Base-by-base conservation (phyloP, 768 basidiomycete genomes). In the Tricholoma terreum region DNA sequence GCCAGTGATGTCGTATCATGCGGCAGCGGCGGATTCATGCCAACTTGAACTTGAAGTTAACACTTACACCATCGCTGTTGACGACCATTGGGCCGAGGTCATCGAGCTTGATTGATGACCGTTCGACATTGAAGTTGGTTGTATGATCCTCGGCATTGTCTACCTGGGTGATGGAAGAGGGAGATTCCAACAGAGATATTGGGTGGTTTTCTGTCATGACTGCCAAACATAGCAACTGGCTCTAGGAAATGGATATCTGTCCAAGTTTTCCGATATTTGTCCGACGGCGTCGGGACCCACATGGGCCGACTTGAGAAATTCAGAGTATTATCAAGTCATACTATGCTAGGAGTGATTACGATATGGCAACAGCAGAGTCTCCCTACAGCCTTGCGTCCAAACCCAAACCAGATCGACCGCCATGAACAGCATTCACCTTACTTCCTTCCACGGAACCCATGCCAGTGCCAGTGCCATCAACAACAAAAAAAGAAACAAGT, bases 1-100 rank as follows among this genome's bases (percentile, higher is more conserved):
- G n/a, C n/a, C n/a, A n/a, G n/a, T n/a, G n/a, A n/a, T n/a, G n/a
- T n/a, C n/a, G n/a, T n/a, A n/a, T n/a, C n/a, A n/a, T n/a, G n/a
- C n/a, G n/a, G n/a, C n/a, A n/a, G n/a, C n/a, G n/a, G n/a, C n/a
- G n/a, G n/a, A n/a, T n/a, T n/a, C n/a, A n/a, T n/a, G n/a, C n/a
- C n/a, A n/a, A n/a, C n/a, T n/a, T n/a, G n/a, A n/a, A n/a, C n/a
- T n/a, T n/a, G n/a, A n/a, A n/a, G n/a, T n/a, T 8, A 38, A 40
- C 14, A 72, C 80, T 55, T 66, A 86, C 84, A 52, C 85, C 86
- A 71, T 89, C 81, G 40, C 72, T 80, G 65, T 87, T 87, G 38
- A 87, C 84, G 43, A 89, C 83, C 75, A 88, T 78, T 1, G 86
- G 86, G 1, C 85, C 86, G 11, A 88, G 74, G 17, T 73, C 75